phyloP scores from a whole-genome alignment of 805 yeast species.

The Monosporozyma unispora region DNA sequence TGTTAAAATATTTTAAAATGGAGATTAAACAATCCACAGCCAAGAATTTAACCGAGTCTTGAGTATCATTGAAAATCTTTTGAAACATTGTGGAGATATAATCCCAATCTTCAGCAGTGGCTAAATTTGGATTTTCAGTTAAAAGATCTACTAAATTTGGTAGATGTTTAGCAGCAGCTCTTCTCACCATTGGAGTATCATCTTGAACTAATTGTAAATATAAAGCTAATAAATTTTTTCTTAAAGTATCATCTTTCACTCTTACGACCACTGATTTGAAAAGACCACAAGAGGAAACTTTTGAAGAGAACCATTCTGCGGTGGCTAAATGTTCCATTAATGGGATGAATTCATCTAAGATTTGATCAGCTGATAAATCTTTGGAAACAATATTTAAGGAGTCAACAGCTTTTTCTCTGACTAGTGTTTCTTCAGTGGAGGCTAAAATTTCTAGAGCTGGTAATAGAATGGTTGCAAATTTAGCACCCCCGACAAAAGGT shows the following conservation, averaged over 20 bases:
- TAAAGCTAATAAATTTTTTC: constrained; percentile 55
- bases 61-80: constrained; percentile 69
- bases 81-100: constrained; percentile 75
- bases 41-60: constrained; percentile 88
- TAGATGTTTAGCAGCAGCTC: constrained; percentile 82
- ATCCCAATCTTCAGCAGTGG: constrained; percentile 61
- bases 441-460: constrained; percentile 75
- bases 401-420: constrained; percentile 87
- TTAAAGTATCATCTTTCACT: constrained; percentile 41
- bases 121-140: constrained; percentile 37
- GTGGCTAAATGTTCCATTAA: constrained; percentile 68
- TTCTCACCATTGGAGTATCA: constrained; percentile 96
- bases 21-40: constrained; percentile 83
- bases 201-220: constrained; percentile 70
- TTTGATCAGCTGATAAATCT: constrained; percentile 53
- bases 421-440: constrained; percentile 91
- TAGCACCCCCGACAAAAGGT: constrained; percentile 80
- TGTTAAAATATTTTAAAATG: constrained; percentile 60
- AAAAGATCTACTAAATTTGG: constrained; percentile 64
- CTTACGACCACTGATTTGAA: constrained; percentile 60
- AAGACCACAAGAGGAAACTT: constrained; percentile 86
- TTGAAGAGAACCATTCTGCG: constrained; percentile 91
- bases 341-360: constrained; percentile 60
- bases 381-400: constrained; percentile 66
- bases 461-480: constrained; percentile 48